Evolutionary conservation across 1,284 basidiomycete species (phyloP).

Genomic region (Fomitopsis betulina): DNA sequence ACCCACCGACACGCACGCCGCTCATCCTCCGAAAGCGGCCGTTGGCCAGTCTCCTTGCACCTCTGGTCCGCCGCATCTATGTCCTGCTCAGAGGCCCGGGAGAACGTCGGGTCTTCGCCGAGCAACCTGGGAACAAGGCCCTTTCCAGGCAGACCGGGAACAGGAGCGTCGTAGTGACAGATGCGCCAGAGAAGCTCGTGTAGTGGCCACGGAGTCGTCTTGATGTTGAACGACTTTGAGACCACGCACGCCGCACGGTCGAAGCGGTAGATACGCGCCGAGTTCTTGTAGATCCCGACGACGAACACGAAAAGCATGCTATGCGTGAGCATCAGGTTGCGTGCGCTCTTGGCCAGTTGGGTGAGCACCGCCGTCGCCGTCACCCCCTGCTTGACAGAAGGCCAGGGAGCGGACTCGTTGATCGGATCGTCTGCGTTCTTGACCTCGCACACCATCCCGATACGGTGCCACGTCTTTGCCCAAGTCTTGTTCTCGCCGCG

Average conservation of each 20-base stretch:
- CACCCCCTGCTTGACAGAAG: too few relatives aligned
- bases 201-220: background rate
- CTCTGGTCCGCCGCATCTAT: background rate
- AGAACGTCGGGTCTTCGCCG: background rate
- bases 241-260: constrained; percentile 6
- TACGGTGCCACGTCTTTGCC: too few relatives aligned
- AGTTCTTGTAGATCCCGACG: constrained; percentile 10
- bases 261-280: constrained; percentile 7
- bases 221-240: background rate
- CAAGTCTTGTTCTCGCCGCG: too few relatives aligned
- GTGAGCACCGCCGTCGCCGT: too few relatives aligned
- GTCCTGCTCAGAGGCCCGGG: background rate
- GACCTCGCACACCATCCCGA: too few relatives aligned
- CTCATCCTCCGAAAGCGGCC: background rate
- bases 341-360: background rate
- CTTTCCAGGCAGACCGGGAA: background rate
- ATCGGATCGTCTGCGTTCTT: too few relatives aligned
- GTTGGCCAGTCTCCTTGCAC: background rate
- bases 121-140: background rate
- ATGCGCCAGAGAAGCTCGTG: background rate
- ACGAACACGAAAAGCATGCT: constrained; percentile 9
- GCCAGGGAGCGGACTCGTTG: too few relatives aligned
- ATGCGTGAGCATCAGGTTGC: constrained; percentile 10
- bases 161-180: background rate
- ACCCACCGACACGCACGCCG: background rate